Evolutionary conservation across 1,139 yeast species (phyloP), one percentile per base, ranked within the genome.

Genomic region (Zygosaccharomyces sapae): DNA sequence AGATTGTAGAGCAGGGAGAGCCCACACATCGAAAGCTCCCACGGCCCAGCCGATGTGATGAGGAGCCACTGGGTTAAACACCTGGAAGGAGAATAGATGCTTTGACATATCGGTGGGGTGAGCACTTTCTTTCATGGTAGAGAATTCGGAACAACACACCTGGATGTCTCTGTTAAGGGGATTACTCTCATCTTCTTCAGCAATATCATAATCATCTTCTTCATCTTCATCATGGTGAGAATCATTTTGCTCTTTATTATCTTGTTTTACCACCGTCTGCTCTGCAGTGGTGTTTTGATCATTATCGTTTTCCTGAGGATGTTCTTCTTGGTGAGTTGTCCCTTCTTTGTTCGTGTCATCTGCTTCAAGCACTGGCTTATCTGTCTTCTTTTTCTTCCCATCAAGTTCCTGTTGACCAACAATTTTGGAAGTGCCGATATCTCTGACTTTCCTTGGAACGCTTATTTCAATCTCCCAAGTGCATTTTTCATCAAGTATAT

Each of bases 41-140:
- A 88, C 77, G 0, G 96, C 90, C 83, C 96, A 92, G 0, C 97
- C 97, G n/a, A 94, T 75, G 66, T 90, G 97, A 56, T 90, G 97
- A 0, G 98, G 89, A 43, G 95, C 83, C 0, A 89, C 86, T 0
- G 98, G 96, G 47, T 84, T 86, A 61, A 82, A 83, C 19, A 92
- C 75, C 33, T 87, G 86, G 74, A 90, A 90, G 4, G 85, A 75
- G 1, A 85, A 86, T 0, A 83, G 76, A 56, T 88, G 92, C 61
- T 87, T 87, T 2, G 83, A 75, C 40, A 79, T 66, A 62, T 89
- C 95, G 0, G 72, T 66, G 0, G 82, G 76, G 55, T 82, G 83
- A 0, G 80, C 72, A 4, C 66, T 54, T 52, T 75, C 83, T 50
- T 74, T 76, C 24, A 70, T 70, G 3, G 80, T 77, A 1, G 76